These are phyloP conservation scores for Botrytis paeoniae DNA, from an alignment of 2,329 filamentous ascomycete genomes.

Conservation along the genomic window DNA sequence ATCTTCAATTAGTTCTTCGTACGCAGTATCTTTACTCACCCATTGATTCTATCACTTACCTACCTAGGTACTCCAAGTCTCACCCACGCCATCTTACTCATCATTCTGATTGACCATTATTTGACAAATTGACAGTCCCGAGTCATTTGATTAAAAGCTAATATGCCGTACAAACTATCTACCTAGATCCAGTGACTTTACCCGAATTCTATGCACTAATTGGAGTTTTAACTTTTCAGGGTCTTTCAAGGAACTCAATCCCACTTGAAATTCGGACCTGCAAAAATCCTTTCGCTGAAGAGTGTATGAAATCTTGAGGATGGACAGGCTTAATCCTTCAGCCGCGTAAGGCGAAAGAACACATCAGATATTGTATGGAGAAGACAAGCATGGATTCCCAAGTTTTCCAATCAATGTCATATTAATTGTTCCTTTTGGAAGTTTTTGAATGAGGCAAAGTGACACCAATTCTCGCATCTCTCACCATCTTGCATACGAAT, in stretches of 20 bases:
- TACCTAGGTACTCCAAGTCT: not conserved
- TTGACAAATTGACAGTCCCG: not conserved
- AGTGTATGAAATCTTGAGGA: not conserved
- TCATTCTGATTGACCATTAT: not conserved
- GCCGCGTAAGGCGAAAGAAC: constrained; percentile 11
- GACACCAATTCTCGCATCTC: constrained; percentile 1
- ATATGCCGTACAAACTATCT: not conserved
- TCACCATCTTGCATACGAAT: not conserved
- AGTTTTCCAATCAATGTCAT: not conserved
- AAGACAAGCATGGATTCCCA: constrained; percentile 9
- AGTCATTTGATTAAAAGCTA: constrained; percentile 8
- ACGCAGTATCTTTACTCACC: not conserved
- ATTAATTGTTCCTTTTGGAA: not conserved
- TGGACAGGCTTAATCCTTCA: constrained; percentile 13
- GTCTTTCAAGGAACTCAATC: not conserved
- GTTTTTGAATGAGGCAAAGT: not conserved
- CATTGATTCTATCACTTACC: not conserved
- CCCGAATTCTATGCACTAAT: constrained; percentile 4
- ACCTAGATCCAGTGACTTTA: not conserved
- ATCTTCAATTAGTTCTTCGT: not conserved
- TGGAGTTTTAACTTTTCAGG: not conserved
- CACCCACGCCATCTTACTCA: constrained; percentile 5
- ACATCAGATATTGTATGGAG: not conserved
- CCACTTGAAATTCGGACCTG: not conserved
- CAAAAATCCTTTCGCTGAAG: not conserved